Conservation (phyloP, 352 stramenopile genomes). For the Pythium phragmitis region DNA sequence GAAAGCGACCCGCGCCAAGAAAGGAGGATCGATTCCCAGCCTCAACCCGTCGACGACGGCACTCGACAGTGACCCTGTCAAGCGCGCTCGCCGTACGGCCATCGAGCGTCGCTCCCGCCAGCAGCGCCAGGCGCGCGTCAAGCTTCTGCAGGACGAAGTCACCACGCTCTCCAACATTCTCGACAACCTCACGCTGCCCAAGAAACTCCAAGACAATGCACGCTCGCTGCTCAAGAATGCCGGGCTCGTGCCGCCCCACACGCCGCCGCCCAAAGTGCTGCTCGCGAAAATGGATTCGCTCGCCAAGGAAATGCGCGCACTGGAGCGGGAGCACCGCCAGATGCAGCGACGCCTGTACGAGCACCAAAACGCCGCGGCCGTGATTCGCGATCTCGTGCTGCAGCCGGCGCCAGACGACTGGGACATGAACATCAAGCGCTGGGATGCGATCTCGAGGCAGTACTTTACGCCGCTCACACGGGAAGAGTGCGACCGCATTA, state of each 20-base stretch:
- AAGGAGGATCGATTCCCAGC: not conserved
- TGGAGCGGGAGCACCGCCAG: constrained; percentile 22
- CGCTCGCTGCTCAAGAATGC: constrained; percentile 18
- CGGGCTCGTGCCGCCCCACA: constrained; percentile 16
- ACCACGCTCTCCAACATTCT: constrained; percentile 17
- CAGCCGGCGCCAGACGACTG: constrained; percentile 19
- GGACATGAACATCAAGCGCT: constrained; percentile 22
- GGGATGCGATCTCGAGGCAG: constrained; percentile 22
- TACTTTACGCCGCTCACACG: constrained; percentile 7
- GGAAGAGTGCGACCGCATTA: constrained; percentile 12
- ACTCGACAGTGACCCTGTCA: constrained; percentile 21
- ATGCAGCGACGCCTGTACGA: constrained; percentile 17
- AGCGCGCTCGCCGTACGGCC: constrained; percentile 23
- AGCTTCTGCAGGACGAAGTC: constrained; percentile 25
- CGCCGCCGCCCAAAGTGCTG: constrained; percentile 13
- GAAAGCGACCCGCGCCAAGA: not conserved
- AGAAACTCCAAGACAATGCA: constrained; percentile 23
- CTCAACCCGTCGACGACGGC: not conserved
- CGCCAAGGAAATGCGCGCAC: constrained; percentile 22
- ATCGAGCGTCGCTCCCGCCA: constrained; percentile 28
- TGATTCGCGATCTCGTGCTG: constrained; percentile 19
- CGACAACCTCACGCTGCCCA: constrained; percentile 22
- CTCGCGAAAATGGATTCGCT: constrained; percentile 23
- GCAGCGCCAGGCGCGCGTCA: constrained; percentile 24
- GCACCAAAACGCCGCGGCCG: constrained; percentile 15